A percentile compares a stretch with the other conserved stretches of the same genome.
phyloP scores from a whole-genome alignment of 208 protist species.

The Novymonas esmeraldas region DNA sequence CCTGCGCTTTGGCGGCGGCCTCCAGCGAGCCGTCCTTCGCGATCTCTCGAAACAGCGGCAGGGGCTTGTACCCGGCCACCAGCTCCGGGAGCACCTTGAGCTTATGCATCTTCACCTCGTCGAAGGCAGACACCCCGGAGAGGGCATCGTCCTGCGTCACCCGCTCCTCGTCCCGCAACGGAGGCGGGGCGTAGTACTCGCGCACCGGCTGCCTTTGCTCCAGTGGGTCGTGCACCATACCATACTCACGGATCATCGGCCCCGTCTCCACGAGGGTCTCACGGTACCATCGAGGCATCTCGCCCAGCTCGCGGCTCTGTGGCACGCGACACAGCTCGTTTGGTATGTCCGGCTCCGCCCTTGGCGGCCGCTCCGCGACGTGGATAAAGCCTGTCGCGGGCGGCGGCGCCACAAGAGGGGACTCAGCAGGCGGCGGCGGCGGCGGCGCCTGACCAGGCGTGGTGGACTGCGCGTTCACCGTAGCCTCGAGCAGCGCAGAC shows the following conservation, averaged over 20 bases:
- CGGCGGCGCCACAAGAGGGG: background rate
- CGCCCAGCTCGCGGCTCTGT: conserved; percentile 50
- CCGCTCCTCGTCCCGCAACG: conserved; percentile 54
- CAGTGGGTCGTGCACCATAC: conserved; percentile 80
- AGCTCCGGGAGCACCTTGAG: conserved; percentile 76
- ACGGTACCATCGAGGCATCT: conserved; percentile 85
- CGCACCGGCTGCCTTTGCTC: conserved; percentile 38
- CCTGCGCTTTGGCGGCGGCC: conserved; percentile 20
- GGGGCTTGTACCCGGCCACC: conserved; percentile 81
- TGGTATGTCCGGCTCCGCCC: conserved; percentile 74
- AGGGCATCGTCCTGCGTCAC: conserved; percentile 81
- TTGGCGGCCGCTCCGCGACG: conserved; percentile 50
- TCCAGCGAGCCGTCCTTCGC: conserved; percentile 43
- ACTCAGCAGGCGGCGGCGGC: background rate
- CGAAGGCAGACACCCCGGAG: conserved; percentile 77
- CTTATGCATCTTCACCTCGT: conserved; percentile 84
- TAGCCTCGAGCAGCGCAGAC: conserved; percentile 13
- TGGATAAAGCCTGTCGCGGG: conserved; percentile 50
- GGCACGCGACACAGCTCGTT: conserved; percentile 74
- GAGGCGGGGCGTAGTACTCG: conserved; percentile 73
- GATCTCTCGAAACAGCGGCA: conserved; percentile 80
- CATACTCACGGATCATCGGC: conserved; percentile 79
- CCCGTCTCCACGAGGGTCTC: conserved; percentile 78
- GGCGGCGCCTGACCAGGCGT: background rate
- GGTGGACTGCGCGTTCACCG: background rate